A percentile compares a stretch with the other conserved stretches of the same genome.
Evolutionary conservation across 495 filamentous ascomycete genomes (phyloP).

Genomic region (Jackrogersella multiformis): DNA sequence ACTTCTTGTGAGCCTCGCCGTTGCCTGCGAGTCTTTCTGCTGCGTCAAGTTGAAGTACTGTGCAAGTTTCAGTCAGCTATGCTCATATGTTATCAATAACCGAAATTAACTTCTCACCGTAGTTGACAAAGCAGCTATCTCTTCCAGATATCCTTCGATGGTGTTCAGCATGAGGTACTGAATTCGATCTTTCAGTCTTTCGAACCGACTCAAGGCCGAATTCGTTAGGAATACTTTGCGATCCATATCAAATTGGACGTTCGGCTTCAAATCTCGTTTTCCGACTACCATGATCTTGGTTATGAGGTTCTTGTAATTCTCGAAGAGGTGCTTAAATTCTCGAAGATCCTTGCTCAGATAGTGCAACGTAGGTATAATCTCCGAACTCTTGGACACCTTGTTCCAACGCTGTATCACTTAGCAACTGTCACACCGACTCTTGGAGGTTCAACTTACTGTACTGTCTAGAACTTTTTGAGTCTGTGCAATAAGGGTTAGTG

Average conservation of each 20-base stretch:
- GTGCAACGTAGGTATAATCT: conserved; percentile 54
- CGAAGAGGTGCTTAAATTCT: conserved; percentile 78
- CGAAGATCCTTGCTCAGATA: conserved; percentile 76
- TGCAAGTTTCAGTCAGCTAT: conserved; percentile 34
- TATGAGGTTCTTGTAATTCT: conserved; percentile 82
- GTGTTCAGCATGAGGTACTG: conserved; percentile 82
- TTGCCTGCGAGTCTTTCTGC: conserved; percentile 80
- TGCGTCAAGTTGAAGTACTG: conserved; percentile 90
- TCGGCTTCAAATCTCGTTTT: conserved; percentile 47
- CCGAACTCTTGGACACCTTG: conserved; percentile 44
- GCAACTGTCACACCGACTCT: not conserved
- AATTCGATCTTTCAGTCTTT: conserved; percentile 77
- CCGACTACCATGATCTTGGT: conserved; percentile 59
- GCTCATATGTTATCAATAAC: not conserved
- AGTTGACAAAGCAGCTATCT: conserved; percentile 80
- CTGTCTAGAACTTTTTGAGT: conserved; percentile 43
- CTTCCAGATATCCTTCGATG: conserved; percentile 78
- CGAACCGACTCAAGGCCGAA: conserved; percentile 76
- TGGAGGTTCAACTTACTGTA: conserved; percentile 34
- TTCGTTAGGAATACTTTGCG: conserved; percentile 69
- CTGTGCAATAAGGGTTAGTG: conserved; percentile 28
- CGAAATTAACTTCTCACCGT: conserved; percentile 52
- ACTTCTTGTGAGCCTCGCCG: conserved; percentile 79
- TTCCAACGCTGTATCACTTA: conserved; percentile 34
- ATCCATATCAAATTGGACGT: conserved; percentile 19